Evolutionary conservation across 257 asterid genomes (phyloP).

Genomic region (Voacanga thouarsii): DNA sequence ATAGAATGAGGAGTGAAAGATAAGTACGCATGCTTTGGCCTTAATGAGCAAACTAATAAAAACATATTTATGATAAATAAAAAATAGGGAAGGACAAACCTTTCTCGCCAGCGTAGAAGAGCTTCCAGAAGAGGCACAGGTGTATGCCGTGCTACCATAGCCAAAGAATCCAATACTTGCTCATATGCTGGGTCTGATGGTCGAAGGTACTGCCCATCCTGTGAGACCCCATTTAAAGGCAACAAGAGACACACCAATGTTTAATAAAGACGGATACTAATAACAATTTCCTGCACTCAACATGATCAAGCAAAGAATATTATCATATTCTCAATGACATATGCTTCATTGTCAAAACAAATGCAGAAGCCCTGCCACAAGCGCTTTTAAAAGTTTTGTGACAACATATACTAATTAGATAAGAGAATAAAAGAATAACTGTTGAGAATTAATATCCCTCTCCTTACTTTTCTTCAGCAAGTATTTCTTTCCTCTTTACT

Average conservation of each 20-base stretch:
- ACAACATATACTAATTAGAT: neutral
- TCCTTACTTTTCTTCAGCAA: constrained; percentile 6
- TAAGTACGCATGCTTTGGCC: neutral
- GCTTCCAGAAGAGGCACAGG: constrained; percentile 99
- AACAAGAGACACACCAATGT: neutral
- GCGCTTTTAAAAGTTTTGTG: neutral
- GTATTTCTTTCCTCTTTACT: neutral
- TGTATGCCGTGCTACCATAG: constrained; percentile 98
- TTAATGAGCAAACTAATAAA: neutral
- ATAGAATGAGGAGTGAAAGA: neutral
- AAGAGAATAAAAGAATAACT: neutral
- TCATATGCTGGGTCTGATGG: constrained; percentile 99
- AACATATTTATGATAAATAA: neutral
- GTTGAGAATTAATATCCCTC: neutral
- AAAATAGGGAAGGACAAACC: constrained; percentile 39
- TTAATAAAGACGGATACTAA: neutral
- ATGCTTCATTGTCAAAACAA: neutral
- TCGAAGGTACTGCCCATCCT: constrained; percentile 99
- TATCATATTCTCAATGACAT: neutral
- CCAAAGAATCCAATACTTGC: constrained; percentile 97
- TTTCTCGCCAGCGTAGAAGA: constrained; percentile 94
- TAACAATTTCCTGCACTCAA: neutral
- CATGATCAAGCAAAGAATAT: neutral
- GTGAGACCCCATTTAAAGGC: constrained; percentile 26
- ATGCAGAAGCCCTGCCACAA: neutral